Evolutionary conservation across 1,139 yeast genomes (phyloP).

Genomic region (Kluyveromyces sp.): DNA sequence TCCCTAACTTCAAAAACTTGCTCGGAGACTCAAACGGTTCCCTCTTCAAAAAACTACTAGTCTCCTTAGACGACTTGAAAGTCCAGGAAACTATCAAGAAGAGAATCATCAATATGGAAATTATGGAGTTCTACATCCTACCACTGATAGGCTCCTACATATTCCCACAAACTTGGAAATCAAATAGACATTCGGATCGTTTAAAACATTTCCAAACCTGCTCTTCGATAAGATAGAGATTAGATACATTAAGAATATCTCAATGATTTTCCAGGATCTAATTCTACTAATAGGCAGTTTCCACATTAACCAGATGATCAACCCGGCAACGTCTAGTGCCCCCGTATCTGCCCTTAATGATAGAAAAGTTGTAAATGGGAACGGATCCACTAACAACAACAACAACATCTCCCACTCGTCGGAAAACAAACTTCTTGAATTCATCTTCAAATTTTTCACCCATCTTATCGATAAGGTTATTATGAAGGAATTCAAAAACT

Average conservation of each 20-base stretch:
- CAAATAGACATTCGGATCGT: constrained; percentile 10
- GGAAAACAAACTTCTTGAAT: constrained; percentile 14
- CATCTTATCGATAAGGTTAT: constrained; percentile 22
- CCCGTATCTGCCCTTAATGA: background rate
- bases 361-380: background rate
- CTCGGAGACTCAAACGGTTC: constrained; percentile 17
- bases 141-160: constrained; percentile 23
- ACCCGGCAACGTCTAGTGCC: background rate
- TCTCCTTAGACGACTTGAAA: constrained; percentile 12
- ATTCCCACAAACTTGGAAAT: constrained; percentile 20
- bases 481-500: constrained; percentile 18
- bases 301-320: constrained; percentile 11
- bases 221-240: constrained; percentile 23
- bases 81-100: constrained; percentile 18
- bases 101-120: constrained; percentile 25
- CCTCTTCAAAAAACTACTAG: constrained; percentile 14
- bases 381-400: background rate
- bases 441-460: constrained; percentile 21
- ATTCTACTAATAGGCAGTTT: constrained; percentile 25
- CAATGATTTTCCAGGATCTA: constrained; percentile 21
- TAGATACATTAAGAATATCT: constrained; percentile 22
- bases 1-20: constrained; percentile 18
- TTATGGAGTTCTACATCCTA: constrained; percentile 27
- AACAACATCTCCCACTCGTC: background rate
- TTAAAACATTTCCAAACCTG: constrained; percentile 16